Conservation (phyloP, 2,329 filamentous ascomycete genomes). For the Endocalyx cinctus region DNA sequence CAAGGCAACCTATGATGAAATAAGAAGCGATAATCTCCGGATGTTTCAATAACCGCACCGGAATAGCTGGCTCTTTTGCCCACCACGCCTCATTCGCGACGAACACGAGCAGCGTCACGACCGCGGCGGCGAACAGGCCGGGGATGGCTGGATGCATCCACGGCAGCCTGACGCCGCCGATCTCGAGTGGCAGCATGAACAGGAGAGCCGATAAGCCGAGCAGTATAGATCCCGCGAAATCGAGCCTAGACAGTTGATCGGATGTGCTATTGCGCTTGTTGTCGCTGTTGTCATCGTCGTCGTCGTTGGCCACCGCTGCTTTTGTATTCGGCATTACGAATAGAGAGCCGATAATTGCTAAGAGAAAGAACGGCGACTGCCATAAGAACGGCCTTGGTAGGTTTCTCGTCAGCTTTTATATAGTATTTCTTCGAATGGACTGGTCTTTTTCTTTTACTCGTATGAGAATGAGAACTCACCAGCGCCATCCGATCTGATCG, state of each 20-base stretch:
- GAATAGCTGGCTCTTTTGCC: conserved; percentile 54
- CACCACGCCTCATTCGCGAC: conserved; percentile 33
- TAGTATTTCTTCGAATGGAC: conserved; percentile 2
- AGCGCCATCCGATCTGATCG: conserved; percentile 62
- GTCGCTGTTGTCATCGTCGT: conserved; percentile 8
- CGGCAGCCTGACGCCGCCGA: conserved; percentile 33
- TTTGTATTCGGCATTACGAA: conserved; percentile 30
- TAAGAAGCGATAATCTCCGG: conserved; percentile 51
- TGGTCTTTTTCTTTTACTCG: not conserved
- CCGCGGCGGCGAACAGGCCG: conserved; percentile 25
- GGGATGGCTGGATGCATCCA: conserved; percentile 33
- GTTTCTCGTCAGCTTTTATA: conserved; percentile 5
- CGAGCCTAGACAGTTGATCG: conserved; percentile 46
- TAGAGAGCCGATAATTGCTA: conserved; percentile 39
- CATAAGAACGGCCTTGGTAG: conserved; percentile 47
- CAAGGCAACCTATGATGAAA: conserved; percentile 47
- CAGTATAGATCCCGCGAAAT: conserved; percentile 51
- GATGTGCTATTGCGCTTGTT: conserved; percentile 12
- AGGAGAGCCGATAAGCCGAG: conserved; percentile 32
- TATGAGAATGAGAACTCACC: conserved; percentile 32
- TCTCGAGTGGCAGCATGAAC: conserved; percentile 34
- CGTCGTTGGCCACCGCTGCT: conserved; percentile 3
- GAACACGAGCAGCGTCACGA: conserved; percentile 27
- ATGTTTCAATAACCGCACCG: conserved; percentile 47
- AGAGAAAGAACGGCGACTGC: conserved; percentile 50